These are phyloP conservation scores for Somion occarium DNA, from an alignment of 1,284 basidiomycete genomes.

Conservation along the genomic window DNA sequence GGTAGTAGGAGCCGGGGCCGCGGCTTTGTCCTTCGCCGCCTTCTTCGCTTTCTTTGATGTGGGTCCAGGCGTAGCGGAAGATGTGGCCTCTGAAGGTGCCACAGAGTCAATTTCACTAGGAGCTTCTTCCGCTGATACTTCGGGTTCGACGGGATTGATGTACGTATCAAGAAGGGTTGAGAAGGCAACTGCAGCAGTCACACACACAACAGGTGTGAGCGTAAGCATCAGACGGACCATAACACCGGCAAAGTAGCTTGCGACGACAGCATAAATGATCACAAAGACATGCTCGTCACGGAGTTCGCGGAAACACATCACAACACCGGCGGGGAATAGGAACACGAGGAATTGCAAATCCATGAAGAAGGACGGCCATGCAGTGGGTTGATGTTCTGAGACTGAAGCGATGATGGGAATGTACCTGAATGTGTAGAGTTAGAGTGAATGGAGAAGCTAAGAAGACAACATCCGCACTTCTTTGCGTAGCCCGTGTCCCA, in stretches of 20 bases:
- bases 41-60: constrained; percentile 62
- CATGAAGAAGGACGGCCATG: constrained; percentile 99
- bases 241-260: constrained; percentile 98
- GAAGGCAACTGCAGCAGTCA: constrained; percentile 87
- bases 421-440: constrained; percentile 47
- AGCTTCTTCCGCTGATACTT: constrained; percentile 30
- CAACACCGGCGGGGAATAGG: constrained; percentile 95
- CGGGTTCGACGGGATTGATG: constrained; percentile 69
- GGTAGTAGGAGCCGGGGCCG: constrained; percentile 29
- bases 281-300: constrained; percentile 98
- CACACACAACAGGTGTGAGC: constrained; percentile 89
- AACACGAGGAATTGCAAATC: constrained; percentile 97
- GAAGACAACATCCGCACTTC: constrained; percentile 51
- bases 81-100: constrained; percentile 21
- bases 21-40: constrained; percentile 26
- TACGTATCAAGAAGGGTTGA: constrained; percentile 89
- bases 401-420: constrained; percentile 99
- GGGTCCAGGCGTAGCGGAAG: constrained; percentile 29
- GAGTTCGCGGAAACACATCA: constrained; percentile 90
- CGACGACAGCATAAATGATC: constrained; percentile 96
- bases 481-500: constrained; percentile 99
- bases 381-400: constrained; percentile 99
- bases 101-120: constrained; percentile 20
- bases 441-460: constrained; percentile 7
- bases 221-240: constrained; percentile 98